Conservation (phyloP, 768 basidiomycete species). For the Phylloporus sp. region DNA sequence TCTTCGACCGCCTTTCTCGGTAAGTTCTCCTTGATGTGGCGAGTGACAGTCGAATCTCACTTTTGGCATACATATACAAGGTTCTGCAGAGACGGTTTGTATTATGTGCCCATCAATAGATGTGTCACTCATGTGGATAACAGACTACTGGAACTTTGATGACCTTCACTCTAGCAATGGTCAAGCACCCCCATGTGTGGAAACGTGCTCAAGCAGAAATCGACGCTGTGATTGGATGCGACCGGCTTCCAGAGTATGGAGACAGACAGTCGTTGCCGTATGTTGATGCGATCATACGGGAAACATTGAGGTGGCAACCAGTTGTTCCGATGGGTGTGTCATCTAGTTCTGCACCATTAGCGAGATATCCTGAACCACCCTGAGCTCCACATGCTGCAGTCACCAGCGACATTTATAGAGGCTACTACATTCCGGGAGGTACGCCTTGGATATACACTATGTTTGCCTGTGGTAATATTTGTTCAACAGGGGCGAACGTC, state of each 20-base stretch:
- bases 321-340: slow-evolving; percentile 1
- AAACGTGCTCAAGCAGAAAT: slow-evolving; percentile 12
- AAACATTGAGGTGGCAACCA: slow-evolving; percentile 4
- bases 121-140: not conserved
- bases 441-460: not conserved
- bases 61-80: not conserved
- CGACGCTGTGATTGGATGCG: not conserved
- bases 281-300: slow-evolving; percentile 6
- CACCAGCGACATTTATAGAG: slow-evolving; percentile 36
- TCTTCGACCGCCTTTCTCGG: not conserved
- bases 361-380: not conserved
- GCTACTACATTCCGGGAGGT: slow-evolving; percentile 50
- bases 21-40: not conserved
- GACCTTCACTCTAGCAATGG: slow-evolving; percentile 10
- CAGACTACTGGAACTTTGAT: slow-evolving; percentile 4
- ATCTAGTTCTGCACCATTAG: no score
- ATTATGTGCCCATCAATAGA: no score
- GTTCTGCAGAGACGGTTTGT: slow-evolving; percentile 10
- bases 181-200: slow-evolving; percentile 9
- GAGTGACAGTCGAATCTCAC: not conserved
- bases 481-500: slow-evolving; percentile 5
- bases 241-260: slow-evolving; percentile 2
- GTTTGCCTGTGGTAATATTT: not conserved
- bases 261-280: slow-evolving; percentile 10
- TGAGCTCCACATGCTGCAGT: slow-evolving; percentile 26